Evolutionary conservation across 2,329 filamentous ascomycete genomes (phyloP).

Genomic region (Beauveria asiatica): DNA sequence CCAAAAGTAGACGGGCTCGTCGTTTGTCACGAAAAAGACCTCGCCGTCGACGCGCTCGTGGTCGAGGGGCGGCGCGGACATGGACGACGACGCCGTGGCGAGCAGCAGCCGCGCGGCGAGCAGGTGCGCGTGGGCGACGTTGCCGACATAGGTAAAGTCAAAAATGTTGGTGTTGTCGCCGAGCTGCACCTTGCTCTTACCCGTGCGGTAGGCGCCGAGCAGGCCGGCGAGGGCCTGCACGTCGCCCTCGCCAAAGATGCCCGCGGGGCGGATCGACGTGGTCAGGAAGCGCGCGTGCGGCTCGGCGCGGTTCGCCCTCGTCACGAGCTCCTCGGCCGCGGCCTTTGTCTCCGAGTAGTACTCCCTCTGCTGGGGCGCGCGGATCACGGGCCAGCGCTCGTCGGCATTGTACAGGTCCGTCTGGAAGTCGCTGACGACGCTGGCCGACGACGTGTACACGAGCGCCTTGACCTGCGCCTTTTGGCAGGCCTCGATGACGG

Average conservation of each 20-base stretch:
- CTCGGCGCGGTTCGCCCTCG: conserved; percentile 60
- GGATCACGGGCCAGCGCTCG: conserved; percentile 71
- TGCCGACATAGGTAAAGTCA: conserved; percentile 57
- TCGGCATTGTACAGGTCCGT: conserved; percentile 75
- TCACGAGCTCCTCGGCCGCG: conserved; percentile 71
- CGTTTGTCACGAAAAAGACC: conserved; percentile 85
- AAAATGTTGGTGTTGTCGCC: conserved; percentile 59
- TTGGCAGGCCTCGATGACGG: conserved; percentile 66
- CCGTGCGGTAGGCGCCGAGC: conserved; percentile 58
- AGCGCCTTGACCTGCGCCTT: conserved; percentile 67
- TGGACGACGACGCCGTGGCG: conserved; percentile 43
- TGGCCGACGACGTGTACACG: conserved; percentile 86
- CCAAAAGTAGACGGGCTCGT: conserved; percentile 83
- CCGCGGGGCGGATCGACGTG: conserved; percentile 73
- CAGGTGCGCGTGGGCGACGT: conserved; percentile 68
- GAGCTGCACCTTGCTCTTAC: conserved; percentile 69
- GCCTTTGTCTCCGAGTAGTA: conserved; percentile 92
- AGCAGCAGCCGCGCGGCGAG: conserved; percentile 70
- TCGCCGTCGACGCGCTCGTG: conserved; percentile 73
- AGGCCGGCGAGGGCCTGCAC: conserved; percentile 66
- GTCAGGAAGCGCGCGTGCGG: conserved; percentile 55
- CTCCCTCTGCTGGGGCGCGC: conserved; percentile 61
- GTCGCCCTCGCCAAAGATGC: conserved; percentile 89
- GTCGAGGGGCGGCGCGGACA: conserved; percentile 54
- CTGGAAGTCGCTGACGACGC: conserved; percentile 74